Evolutionary conservation across 345 rosid genomes (phyloP), one percentile per base, ranked within the genome.

Genomic region (Linum lewisii): DNA sequence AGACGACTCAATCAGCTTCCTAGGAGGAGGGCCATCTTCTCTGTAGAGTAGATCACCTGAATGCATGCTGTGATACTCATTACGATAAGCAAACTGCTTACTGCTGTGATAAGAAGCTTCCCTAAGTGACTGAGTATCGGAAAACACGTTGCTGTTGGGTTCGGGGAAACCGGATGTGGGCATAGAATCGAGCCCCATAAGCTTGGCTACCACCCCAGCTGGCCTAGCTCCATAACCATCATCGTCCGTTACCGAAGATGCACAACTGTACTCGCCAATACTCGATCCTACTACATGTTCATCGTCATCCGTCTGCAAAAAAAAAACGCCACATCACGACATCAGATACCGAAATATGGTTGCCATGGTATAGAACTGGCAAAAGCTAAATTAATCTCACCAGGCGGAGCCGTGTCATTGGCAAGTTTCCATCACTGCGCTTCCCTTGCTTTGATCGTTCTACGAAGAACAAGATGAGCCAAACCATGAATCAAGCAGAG

Each of bases 201-300:
- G 97, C 82, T 97, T 81, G 11, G 96, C 97, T 45, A 93, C 97
- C 37, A 89, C 97, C 47, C 84, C 83, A 6, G 99, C 95, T 24
- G 85, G 83, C 79, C 63, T 87, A 69, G 79, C 78, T 53, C 85
- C 99, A 62, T 71, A 81, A 21, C 86, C 85, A 52, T 90, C 99
- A 59, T 93, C 99, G 69, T 87, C 95, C 22, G 87, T 84, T 44
- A 89, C 86, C 21, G 99, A 93, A 8, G 97, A 93, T 42, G 97
- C 90, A 74, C 94, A 93, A 62, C 99, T 93, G 10, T 82, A 80
- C 53, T 87, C 90, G 18, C 47, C 47, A 34, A 84, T 72, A 45
- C 83, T 66, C 34, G 80, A 29, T 90, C 69, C 79, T 79, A 51
- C 72, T 67, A 72, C 82, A 49, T 51, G 45, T 42, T 87, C 92